phyloP scores from a whole-genome alignment of 2,329 filamentous ascomycete species.

The Diplocarpon mali region DNA sequence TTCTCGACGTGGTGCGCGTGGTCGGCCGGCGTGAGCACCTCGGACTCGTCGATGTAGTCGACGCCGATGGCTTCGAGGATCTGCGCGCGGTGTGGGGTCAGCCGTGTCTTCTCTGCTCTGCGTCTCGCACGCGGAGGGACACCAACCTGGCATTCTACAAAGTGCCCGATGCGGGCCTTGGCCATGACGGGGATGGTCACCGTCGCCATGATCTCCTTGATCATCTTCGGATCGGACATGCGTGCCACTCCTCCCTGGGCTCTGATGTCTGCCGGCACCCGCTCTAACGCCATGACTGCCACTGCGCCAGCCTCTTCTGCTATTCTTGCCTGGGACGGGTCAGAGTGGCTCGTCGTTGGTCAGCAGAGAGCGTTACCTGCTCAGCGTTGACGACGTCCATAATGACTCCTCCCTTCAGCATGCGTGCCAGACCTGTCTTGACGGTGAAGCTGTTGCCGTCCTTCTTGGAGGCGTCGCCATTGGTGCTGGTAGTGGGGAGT shows the following conservation, averaged over 20 bases:
- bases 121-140: background rate
- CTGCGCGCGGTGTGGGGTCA: constrained; percentile 32
- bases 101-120: background rate
- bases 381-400: constrained; percentile 96
- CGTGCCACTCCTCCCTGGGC: constrained; percentile 85
- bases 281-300: constrained; percentile 97
- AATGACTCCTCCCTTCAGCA: constrained; percentile 98
- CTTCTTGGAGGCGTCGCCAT: constrained; percentile 17
- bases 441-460: constrained; percentile 54
- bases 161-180: constrained; percentile 94
- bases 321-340: constrained; percentile 61
- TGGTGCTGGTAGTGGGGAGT: constrained; percentile 31
- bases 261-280: constrained; percentile 92
- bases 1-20: constrained; percentile 88
- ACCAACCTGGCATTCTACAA: constrained; percentile 79
- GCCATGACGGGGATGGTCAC: constrained; percentile 99
- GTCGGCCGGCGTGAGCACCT: constrained; percentile 94
- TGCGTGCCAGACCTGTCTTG: constrained; percentile 91
- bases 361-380: constrained; percentile 40
- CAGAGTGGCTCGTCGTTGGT: constrained; percentile 6
- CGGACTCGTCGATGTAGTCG: constrained; percentile 97
- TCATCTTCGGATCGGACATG: constrained; percentile 93
- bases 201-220: constrained; percentile 86
- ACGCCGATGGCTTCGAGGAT: constrained; percentile 91
- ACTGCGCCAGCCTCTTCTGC: constrained; percentile 93